Evolutionary conservation across 768 basidiomycete genomes (phyloP).

Genomic region (Termitomyces sp.): DNA sequence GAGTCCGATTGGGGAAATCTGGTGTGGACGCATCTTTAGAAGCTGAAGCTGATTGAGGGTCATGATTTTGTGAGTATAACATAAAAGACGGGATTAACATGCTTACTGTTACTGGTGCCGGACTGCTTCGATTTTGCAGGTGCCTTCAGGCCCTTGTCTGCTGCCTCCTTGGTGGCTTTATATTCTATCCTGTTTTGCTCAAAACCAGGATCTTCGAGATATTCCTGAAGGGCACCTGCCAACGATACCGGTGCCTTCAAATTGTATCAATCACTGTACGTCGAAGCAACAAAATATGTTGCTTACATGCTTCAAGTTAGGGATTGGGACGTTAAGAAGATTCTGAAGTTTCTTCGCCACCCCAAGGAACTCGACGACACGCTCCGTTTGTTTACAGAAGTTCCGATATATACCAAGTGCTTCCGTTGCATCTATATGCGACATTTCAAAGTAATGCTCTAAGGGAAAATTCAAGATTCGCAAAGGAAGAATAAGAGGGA

Average conservation of each 20-base stretch:
- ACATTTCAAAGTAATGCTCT: constrained; percentile 99
- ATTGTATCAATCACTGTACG: background rate
- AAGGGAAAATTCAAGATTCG: constrained; percentile 19
- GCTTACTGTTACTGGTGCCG: constrained; percentile 28
- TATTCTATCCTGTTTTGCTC: constrained; percentile 95
- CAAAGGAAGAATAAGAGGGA: constrained; percentile 7
- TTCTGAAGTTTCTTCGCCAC: constrained; percentile 93
- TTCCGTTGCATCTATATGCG: constrained; percentile 81
- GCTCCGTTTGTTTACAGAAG: constrained; percentile 92
- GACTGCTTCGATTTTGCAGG: constrained; percentile 18
- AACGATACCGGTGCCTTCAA: constrained; percentile 87
- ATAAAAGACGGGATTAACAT: constrained; percentile 10
- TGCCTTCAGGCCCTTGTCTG: constrained; percentile 35
- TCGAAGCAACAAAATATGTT: background rate
- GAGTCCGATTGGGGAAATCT: background rate
- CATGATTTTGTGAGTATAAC: background rate
- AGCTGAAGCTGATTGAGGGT: background rate
- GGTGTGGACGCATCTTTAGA: constrained; percentile 1
- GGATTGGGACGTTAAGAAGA: constrained; percentile 88
- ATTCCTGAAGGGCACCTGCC: constrained; percentile 92
- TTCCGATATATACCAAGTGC: constrained; percentile 86
- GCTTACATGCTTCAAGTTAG: constrained; percentile 85
- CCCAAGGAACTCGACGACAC: constrained; percentile 87
- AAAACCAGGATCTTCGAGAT: constrained; percentile 94
- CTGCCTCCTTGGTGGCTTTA: constrained; percentile 68